phyloP scores from a whole-genome alignment of 2,329 filamentous ascomycete genomes.

The Cordyceps farinosa region DNA sequence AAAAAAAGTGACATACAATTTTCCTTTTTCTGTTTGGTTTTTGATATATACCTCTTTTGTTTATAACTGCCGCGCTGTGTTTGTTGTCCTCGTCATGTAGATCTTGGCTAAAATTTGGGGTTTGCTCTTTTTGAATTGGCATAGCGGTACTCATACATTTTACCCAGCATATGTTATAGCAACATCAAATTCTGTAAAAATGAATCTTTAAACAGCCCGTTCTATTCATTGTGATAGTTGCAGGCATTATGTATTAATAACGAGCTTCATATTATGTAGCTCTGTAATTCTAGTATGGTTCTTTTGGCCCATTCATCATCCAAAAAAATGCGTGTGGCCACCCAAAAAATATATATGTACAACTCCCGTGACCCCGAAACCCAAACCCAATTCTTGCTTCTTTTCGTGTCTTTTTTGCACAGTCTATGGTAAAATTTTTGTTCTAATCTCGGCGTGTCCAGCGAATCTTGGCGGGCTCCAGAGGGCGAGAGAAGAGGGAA shows the following conservation, averaged over 20 bases:
- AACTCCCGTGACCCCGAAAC: neutral
- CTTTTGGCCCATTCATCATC: neutral
- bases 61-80: neutral
- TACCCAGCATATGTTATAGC: constrained; percentile 8
- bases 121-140: neutral
- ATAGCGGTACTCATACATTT: neutral
- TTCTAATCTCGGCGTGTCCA: constrained; percentile 66
- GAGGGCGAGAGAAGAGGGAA: constrained; percentile 69
- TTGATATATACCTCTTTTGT: neutral
- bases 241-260: constrained; percentile 8
- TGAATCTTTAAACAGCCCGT: neutral
- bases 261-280: constrained; percentile 1
- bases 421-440: constrained; percentile 4
- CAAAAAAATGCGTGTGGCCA: neutral
- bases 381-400: neutral
- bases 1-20: too few relatives aligned
- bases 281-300: neutral
- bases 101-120: neutral
- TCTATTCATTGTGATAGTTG: neutral
- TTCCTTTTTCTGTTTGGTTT: neutral
- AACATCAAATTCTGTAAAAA: neutral
- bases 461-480: constrained; percentile 66
- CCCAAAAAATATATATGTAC: neutral
- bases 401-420: neutral
- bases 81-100: neutral